Conservation (phyloP, 352 stramenopile genomes). For the Aphanomyces astaci region DNA sequence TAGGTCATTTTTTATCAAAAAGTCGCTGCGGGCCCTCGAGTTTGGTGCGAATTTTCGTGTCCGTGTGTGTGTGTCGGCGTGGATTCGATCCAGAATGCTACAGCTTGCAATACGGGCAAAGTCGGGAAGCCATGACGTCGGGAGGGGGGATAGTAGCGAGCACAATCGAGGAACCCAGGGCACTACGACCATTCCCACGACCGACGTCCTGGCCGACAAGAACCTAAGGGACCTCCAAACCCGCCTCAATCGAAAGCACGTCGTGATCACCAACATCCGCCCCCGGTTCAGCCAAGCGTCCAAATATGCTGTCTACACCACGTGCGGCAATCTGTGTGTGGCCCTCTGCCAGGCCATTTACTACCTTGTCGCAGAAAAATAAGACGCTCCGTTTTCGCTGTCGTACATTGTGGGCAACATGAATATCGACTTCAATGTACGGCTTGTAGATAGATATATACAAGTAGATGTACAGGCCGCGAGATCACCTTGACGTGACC, state of each 20-base stretch:
- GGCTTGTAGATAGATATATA: too few relatives aligned
- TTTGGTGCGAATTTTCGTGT: slow-evolving; percentile 68
- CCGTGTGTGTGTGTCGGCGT: slow-evolving; percentile 53
- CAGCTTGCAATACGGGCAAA: slow-evolving; percentile 23
- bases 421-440: too few relatives aligned
- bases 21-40: slow-evolving; percentile 65
- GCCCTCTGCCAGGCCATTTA: background rate
- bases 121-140: background rate
- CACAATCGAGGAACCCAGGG: background rate
- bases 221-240: background rate
- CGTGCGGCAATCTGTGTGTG: background rate
- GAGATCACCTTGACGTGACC: too few relatives aligned
- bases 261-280: background rate
- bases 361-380: background rate
- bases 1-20: slow-evolving; percentile 70
- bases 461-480: too few relatives aligned
- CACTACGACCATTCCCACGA: background rate
- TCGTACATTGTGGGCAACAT: background rate
- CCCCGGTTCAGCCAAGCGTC: background rate
- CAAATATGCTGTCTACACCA: background rate
- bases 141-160: background rate
- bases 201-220: background rate
- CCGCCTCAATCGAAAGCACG: background rate
- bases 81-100: slow-evolving; percentile 34
- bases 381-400: background rate